Evolutionary conservation across 257 asterid genomes (phyloP).

Genomic region (Salvia miltiorrhiza): DNA sequence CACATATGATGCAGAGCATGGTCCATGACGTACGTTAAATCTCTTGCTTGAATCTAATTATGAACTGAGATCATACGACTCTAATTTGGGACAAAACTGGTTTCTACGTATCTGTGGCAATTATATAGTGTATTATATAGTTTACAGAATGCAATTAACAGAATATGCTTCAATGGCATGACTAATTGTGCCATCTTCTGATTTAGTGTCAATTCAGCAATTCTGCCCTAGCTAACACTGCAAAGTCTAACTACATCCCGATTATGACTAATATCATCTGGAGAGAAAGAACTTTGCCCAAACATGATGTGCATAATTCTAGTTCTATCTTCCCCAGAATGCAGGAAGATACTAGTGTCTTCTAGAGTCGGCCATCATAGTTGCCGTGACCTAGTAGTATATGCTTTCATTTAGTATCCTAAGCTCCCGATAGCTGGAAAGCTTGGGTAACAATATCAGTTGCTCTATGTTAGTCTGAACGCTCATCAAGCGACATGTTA

Average conservation of each 20-base stretch:
- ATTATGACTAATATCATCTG: too few species aligned
- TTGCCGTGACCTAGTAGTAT: not conserved
- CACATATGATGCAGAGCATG: slow-evolving; percentile 31
- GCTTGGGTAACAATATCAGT: not conserved
- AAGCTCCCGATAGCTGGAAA: not conserved
- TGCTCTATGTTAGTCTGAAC: not conserved
- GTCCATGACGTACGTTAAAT: slow-evolving; percentile 49
- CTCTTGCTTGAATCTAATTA: slow-evolving; percentile 1
- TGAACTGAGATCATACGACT: not conserved
- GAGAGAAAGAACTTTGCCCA: too few species aligned
- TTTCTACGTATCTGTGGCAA: not conserved
- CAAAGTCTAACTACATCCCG: too few species aligned
- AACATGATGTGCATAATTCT: too few species aligned
- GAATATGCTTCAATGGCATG: too few species aligned
- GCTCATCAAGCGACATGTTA: not conserved
- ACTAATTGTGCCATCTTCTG: too few species aligned
- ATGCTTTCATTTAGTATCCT: not conserved
- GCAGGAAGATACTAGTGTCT: too few species aligned
- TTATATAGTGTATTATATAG: too few species aligned
- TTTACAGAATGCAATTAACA: too few species aligned
- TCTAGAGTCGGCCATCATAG: not conserved
- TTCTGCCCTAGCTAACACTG: too few species aligned
- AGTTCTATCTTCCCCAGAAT: too few species aligned
- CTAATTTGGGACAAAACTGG: not conserved
- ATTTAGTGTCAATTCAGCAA: too few species aligned